Base-by-base conservation (phyloP, 1,284 basidiomycete species). In the Sporisorium exsertum region DNA sequence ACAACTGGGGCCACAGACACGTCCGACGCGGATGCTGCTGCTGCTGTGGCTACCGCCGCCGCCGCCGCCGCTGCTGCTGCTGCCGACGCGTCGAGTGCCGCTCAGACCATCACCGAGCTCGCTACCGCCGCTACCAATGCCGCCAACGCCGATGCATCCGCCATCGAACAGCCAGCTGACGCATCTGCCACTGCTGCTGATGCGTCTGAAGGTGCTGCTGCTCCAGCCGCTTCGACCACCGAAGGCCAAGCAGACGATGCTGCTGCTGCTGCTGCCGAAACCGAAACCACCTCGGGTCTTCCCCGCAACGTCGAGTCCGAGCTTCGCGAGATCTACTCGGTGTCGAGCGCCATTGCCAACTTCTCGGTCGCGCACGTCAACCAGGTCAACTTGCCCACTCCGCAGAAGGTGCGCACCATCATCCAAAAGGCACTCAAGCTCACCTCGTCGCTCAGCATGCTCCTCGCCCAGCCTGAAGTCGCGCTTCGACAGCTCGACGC, bases 331-430 rank as follows among this genome's bases (percentile, higher is more conserved):
- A 77, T 80, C 47, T 75, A 79, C 65, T 62, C 77, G 29, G 77
- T 78, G 27, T 65, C 77, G 12, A 62, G 68, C 33, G 56, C 72
- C n/a, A 71, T 81, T n/a, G 76, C 69, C 65, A 79, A 81, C 55
- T 77, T 69, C 24, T 69, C 64, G 3, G 70, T 72, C 20, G 70
- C 77, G n/a, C 75, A 78, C 56, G 60, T 81, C 47, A 72, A 71
- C 43, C 58, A 72, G 26, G 68, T 72, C 53, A 60, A 58, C 32
- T 46, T 73, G 3, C 67, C 70, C 7, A 66, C 68, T 1, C 64
- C 69, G 5, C 67, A 76, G 43, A 77, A 79, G 53, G 60, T 81
- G 13, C 69, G 77, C 54, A 63, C 46, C 35, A 52, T 77, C 62
- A 64, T 79, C 37, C 66, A 71, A 15, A 72, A 74, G 55, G 79